Base-by-base conservation (phyloP, 441 rosid species). In the Pelargonium australe region DNA sequence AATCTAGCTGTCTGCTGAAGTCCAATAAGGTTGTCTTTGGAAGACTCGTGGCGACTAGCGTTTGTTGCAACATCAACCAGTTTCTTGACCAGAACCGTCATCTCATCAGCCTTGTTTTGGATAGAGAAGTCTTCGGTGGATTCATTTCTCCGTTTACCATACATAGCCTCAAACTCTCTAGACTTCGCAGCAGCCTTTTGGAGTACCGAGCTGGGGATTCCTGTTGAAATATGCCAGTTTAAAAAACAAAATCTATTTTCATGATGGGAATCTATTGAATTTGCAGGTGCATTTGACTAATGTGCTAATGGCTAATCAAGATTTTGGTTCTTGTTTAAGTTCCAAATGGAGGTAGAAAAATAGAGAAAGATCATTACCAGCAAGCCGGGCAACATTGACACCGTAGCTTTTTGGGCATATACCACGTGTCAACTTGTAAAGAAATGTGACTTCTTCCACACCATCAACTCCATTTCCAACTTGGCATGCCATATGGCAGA, bases 351-450 rank as follows among this genome's bases (percentile, higher is more conserved):
- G 34, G 43, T 8, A 16, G 25, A 5, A 9, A 19, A 40, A 47
- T 41, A 5, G 7, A 37, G 5, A 75, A 68, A 63, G 65, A 68
- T 75, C 23, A 28, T 73, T 85, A 88, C 99, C 99, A 53, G 98
- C 99, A 77, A 95, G 80, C 71, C 97, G 86, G 64, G 99, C 99
- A 79, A 95, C 97, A 67, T 95, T 95, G 76, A 92, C 95, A 68
- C 99, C 98, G 65, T 92, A 90, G 83, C 99, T 95, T 82, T 92
- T 95, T 62, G 98, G 99, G 81, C 99, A 95, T 60, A 91, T 90
- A 70, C 98, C 98, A 64, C 79, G 73, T 17, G 83, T 89, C 80
- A 92, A 78, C 79, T 90, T 85, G 77, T 92, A 89, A 63, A 92
- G 99, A 79, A 92, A 95, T 19, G 93, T 86, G 28, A 95, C 97